phyloP scores from a whole-genome alignment of 257 asterid genomes.

The Scutellaria barbata region DNA sequence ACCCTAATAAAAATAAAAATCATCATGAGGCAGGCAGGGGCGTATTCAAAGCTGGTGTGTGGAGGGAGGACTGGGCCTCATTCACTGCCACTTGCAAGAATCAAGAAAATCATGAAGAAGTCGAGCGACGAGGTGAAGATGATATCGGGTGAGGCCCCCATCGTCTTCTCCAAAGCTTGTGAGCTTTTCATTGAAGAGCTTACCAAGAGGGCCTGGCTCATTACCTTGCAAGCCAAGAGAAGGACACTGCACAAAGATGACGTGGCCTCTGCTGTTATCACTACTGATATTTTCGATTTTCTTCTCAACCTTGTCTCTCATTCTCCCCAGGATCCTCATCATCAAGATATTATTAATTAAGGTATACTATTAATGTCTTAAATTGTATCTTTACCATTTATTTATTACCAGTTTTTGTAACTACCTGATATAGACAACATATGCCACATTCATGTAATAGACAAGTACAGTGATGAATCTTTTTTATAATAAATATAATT shows the following conservation, averaged over 20 bases:
- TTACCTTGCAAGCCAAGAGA: conserved; percentile 61
- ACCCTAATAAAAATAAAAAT: too few species aligned
- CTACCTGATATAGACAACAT: too few species aligned
- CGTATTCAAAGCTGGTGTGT: conserved; percentile 63
- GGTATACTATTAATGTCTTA: too few species aligned
- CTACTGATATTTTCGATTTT: conserved; percentile 78
- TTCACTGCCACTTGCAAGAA: conserved; percentile 73
- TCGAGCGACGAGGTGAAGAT: conserved; percentile 76
- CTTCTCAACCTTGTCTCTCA: conserved; percentile 56
- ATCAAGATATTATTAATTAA: too few species aligned
- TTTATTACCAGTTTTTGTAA: too few species aligned
- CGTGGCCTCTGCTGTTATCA: conserved; percentile 70
- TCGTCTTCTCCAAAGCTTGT: conserved; percentile 75
- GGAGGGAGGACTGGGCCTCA: conserved; percentile 69
- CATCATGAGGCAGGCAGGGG: conserved; percentile 75
- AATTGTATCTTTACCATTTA: too few species aligned
- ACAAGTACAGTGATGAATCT: too few species aligned
- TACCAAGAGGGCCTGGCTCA: conserved; percentile 67
- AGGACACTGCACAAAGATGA: conserved; percentile 77
- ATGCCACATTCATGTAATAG: too few species aligned
- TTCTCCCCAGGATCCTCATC: too few species aligned
- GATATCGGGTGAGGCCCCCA: conserved; percentile 90
- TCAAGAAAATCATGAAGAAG: conserved; percentile 75
- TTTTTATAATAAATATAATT: too few species aligned
- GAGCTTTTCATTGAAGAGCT: conserved; percentile 73